Evolutionary conservation across 768 basidiomycete species (phyloP).

Genomic region (Termitomyces sp.): DNA sequence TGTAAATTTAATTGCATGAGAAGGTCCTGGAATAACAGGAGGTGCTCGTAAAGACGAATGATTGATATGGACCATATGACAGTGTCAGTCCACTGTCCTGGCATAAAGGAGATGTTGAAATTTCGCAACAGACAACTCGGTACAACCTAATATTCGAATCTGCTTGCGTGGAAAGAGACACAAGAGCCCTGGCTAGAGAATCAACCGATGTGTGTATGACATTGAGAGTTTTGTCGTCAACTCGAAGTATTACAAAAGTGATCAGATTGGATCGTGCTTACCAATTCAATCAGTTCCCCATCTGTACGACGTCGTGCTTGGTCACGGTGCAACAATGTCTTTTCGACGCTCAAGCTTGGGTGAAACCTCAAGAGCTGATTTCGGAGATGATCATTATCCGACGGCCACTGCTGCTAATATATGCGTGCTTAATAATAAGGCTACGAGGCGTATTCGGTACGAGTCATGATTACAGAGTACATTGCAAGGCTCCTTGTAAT

Average conservation of each 20-base stretch:
- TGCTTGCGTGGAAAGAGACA: too few species aligned
- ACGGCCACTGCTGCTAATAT: not conserved
- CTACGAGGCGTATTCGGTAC: conserved; percentile 36
- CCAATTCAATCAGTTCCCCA: too few species aligned
- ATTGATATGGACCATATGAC: not conserved
- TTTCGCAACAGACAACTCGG: too few species aligned
- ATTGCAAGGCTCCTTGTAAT: not conserved
- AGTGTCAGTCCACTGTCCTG: too few species aligned
- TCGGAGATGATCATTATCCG: not conserved
- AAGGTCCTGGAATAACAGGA: too few species aligned
- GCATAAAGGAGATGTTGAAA: too few species aligned
- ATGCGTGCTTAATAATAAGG: conserved; percentile 24
- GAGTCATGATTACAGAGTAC: not conserved
- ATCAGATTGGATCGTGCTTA: too few species aligned
- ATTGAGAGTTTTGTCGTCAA: too few species aligned
- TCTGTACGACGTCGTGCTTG: not conserved
- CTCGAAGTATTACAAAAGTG: too few species aligned
- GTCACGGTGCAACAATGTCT: not conserved
- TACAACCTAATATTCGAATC: too few species aligned
- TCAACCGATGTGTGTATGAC: too few species aligned
- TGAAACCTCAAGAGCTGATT: not conserved
- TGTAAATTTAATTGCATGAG: not conserved
- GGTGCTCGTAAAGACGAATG: not conserved
- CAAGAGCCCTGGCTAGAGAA: too few species aligned
- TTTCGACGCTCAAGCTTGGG: not conserved